These are phyloP conservation scores for Aspergillus asperescens DNA, from an alignment of 495 filamentous ascomycete species.

Conservation along the genomic window DNA sequence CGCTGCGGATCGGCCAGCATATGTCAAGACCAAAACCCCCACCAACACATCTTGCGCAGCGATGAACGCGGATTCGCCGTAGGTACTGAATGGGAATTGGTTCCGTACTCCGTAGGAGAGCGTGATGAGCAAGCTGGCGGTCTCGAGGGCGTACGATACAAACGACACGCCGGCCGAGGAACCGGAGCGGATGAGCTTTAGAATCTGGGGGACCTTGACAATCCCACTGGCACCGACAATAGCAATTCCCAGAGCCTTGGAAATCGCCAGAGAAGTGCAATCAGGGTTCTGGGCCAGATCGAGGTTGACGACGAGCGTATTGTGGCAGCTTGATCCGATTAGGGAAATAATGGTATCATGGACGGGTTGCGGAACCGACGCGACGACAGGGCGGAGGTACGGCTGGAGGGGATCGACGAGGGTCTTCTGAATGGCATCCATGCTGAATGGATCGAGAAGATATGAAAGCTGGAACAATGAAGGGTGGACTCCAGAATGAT, in stretches of 20 bases:
- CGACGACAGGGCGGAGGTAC: slow-evolving; percentile 67
- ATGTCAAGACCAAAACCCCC: slow-evolving; percentile 74
- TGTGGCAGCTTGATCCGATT: slow-evolving; percentile 80
- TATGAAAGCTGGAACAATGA: background rate
- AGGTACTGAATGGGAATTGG: slow-evolving; percentile 91
- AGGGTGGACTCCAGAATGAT: background rate
- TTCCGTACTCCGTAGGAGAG: slow-evolving; percentile 86
- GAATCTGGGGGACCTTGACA: slow-evolving; percentile 92
- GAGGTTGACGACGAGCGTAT: slow-evolving; percentile 71
- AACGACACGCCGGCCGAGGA: slow-evolving; percentile 81
- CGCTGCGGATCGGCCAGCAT: slow-evolving; percentile 58
- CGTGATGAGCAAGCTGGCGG: slow-evolving; percentile 72
- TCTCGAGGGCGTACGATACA: slow-evolving; percentile 87
- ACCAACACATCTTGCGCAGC: slow-evolving; percentile 88
- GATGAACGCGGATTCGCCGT: slow-evolving; percentile 88
- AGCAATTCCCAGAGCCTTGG: slow-evolving; percentile 85
- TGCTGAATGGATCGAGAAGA: slow-evolving; percentile 16
- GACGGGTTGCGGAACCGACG: slow-evolving; percentile 72
- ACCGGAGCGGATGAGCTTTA: slow-evolving; percentile 76
- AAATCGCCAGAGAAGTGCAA: slow-evolving; percentile 82
- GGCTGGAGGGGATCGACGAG: slow-evolving; percentile 61
- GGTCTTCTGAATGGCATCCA: slow-evolving; percentile 42
- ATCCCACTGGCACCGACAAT: slow-evolving; percentile 84
- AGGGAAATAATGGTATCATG: slow-evolving; percentile 68
- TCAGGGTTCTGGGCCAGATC: slow-evolving; percentile 60